A percentile compares a stretch with the other conserved stretches of the same genome.
Conservation (phyloP, 139 green algal genomes). For the Closterium sp. region DNA sequence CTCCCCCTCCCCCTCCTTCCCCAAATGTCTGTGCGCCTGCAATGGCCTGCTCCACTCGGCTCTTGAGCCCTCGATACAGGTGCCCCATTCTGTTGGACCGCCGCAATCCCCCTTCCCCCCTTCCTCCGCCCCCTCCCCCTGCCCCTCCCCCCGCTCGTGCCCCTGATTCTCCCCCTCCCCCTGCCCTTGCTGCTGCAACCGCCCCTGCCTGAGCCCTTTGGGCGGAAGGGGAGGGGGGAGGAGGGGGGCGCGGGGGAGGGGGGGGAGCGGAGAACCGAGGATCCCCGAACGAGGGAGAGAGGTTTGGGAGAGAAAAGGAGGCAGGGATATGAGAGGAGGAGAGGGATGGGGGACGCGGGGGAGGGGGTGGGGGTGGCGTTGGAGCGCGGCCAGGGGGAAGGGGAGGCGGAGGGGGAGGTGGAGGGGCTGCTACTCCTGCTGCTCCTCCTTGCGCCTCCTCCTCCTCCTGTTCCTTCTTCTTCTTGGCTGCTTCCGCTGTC, state of each 20-base stretch:
- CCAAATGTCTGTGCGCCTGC: neutral
- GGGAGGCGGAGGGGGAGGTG: neutral
- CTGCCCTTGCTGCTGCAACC: neutral
- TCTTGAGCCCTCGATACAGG: constrained; percentile 6
- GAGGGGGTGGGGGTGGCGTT: neutral
- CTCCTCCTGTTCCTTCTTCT: neutral
- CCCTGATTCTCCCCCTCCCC: neutral
- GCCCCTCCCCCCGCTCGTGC: neutral
- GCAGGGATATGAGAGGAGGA: neutral
- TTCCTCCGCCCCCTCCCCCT: neutral
- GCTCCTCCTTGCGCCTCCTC: neutral
- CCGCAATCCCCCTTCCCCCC: neutral
- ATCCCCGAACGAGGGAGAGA: neutral
- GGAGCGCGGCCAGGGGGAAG: neutral
- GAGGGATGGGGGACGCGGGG: neutral
- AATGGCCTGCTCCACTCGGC: neutral
- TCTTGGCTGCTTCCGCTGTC: neutral
- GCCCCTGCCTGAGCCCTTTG: neutral
- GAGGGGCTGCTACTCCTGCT: neutral
- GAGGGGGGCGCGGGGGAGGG: neutral
- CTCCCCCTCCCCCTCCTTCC: neutral
- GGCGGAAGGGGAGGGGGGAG: neutral
- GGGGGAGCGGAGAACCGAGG: neutral
- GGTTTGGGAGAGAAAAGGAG: neutral
- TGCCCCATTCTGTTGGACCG: constrained; percentile 7